Evolutionary conservation across 169 alveolate species (phyloP).

Genomic region (Eimeria praecox): DNA sequence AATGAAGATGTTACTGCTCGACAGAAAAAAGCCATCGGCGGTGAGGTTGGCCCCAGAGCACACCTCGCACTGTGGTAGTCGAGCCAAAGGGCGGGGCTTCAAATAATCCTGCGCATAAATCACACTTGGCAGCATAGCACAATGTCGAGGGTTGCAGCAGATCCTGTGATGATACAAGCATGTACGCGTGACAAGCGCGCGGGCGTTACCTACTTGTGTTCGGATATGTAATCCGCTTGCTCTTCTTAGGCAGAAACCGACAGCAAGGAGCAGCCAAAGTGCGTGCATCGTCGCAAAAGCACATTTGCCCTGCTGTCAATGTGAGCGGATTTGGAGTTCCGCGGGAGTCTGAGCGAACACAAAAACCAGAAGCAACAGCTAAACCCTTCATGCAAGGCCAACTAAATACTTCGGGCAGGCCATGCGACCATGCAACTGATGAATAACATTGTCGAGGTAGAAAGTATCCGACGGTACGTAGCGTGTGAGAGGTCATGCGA

Average conservation of each 20-base stretch:
- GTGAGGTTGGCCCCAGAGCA: not conserved
- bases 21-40: not conserved
- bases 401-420: not conserved
- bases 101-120: not conserved
- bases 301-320: not conserved
- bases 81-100: not conserved
- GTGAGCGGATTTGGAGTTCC: not conserved
- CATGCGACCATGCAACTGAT: not conserved
- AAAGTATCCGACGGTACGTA: not conserved
- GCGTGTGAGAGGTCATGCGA: not conserved
- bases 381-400: not conserved
- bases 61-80: constrained; percentile 33
- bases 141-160: not conserved
- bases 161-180: not conserved
- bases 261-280: not conserved
- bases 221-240: constrained; percentile 10
- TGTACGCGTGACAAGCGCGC: not conserved
- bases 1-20: not conserved
- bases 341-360: not conserved
- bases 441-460: not conserved
- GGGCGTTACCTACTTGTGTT: not conserved
- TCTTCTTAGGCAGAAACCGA: not conserved
- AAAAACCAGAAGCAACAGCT: not conserved
- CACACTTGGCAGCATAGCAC: not conserved
- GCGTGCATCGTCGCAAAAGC: not conserved